These are phyloP conservation scores for Waltergamsia citrina DNA, from an alignment of 2,329 filamentous ascomycete genomes.

Conservation along the genomic window DNA sequence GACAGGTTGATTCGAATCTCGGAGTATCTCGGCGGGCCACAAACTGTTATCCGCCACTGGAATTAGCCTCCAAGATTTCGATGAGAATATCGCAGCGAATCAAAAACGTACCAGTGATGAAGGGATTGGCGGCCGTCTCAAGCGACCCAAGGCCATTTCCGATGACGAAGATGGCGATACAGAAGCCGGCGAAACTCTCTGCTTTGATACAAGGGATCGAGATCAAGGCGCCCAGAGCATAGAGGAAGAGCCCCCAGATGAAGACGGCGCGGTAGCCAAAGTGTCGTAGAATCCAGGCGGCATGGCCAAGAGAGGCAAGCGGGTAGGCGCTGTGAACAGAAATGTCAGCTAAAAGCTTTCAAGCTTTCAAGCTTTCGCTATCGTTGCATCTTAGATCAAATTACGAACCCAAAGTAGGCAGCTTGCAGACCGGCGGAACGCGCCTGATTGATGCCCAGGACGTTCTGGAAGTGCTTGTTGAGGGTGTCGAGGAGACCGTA, in stretches of 20 bases:
- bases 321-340: constrained; percentile 48
- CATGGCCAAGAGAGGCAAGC: constrained; percentile 56
- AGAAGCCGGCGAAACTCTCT: constrained; percentile 65
- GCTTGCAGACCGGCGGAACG: constrained; percentile 37
- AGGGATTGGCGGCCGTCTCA: constrained; percentile 71
- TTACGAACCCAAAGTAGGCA: constrained; percentile 47
- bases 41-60: constrained; percentile 16
- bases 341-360: constrained; percentile 5
- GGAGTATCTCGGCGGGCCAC: constrained; percentile 57
- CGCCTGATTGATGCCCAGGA: constrained; percentile 31
- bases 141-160: constrained; percentile 65
- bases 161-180: constrained; percentile 62
- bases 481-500: constrained; percentile 36
- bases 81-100: too few relatives aligned
- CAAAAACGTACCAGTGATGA: constrained; percentile 44
- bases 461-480: constrained; percentile 38
- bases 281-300: constrained; percentile 53
- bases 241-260: constrained; percentile 58
- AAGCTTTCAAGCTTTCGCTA: too few relatives aligned
- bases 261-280: constrained; percentile 61
- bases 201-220: constrained; percentile 47
- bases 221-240: constrained; percentile 52
- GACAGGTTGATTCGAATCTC: constrained; percentile 69
- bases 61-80: constrained; percentile 2
- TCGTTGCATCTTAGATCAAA: too few relatives aligned